A percentile compares a stretch with the other conserved stretches of the same genome.
Conservation (phyloP, 352 stramenopile species). For the Saprolegnia parasitica region DNA sequence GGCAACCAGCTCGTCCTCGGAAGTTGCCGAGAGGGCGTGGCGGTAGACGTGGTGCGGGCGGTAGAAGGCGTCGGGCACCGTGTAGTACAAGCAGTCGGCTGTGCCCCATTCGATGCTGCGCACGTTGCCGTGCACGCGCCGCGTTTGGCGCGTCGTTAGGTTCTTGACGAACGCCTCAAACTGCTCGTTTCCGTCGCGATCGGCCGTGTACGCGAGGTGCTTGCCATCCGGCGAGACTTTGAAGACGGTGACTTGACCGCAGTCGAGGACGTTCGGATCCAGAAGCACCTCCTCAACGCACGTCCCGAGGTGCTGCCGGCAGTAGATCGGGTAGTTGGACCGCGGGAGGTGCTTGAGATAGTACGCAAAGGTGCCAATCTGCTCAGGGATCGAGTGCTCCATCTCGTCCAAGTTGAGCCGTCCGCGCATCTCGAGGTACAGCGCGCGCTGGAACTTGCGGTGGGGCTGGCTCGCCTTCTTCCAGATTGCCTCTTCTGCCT, state of each 20-base stretch:
- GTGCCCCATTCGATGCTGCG: conserved; percentile 72
- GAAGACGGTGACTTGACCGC: conserved; percentile 65
- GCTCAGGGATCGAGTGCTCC: conserved; percentile 49
- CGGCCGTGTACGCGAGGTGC: conserved; percentile 57
- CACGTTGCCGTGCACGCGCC: conserved; percentile 36
- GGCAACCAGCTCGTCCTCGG: conserved; percentile 53
- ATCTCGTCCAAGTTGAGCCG: conserved; percentile 20
- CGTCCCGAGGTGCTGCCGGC: conserved; percentile 39
- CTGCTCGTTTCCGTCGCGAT: conserved; percentile 58
- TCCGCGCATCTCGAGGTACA: conserved; percentile 50
- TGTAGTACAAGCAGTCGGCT: conserved; percentile 64
- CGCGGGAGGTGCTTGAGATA: conserved; percentile 54
- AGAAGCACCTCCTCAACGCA: conserved; percentile 57
- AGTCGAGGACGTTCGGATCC: conserved; percentile 63
- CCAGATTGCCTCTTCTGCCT: conserved; percentile 14
- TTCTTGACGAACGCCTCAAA: conserved; percentile 48
- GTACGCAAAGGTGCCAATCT: conserved; percentile 71
- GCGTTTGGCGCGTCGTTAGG: conserved; percentile 35
- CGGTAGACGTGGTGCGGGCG: conserved; percentile 60
- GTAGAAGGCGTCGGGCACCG: conserved; percentile 54
- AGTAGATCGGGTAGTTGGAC: conserved; percentile 79
- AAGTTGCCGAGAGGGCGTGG: conserved; percentile 40
- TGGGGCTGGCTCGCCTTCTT: conserved; percentile 53
- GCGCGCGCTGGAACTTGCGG: conserved; percentile 55
- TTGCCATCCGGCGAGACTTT: conserved; percentile 70